Conservation (phyloP, 148 eudicot genomes). For the Camellia lanceoleosa region DNA sequence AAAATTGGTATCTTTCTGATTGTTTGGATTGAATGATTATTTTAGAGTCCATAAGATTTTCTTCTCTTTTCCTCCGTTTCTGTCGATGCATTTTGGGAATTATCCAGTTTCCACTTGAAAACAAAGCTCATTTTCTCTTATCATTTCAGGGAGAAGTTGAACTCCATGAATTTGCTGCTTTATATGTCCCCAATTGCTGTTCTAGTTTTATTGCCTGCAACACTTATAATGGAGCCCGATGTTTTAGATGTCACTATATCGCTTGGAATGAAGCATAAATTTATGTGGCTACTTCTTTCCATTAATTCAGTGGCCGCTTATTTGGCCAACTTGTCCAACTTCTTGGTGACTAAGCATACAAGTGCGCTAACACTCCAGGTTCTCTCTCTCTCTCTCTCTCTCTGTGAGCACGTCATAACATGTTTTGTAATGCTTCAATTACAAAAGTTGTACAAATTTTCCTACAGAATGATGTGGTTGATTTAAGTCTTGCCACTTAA, state of each 20-base stretch:
- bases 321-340: slow-evolving; percentile 91
- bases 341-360: slow-evolving; percentile 95
- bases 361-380: slow-evolving; percentile 99
- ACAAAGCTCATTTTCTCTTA: not conserved
- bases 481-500: too few species aligned
- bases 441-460: too few species aligned
- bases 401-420: not conserved
- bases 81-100: not conserved
- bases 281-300: slow-evolving; percentile 73
- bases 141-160: slow-evolving; percentile 22
- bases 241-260: slow-evolving; percentile 57
- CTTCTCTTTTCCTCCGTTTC: too few species aligned
- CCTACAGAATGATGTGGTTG: too few species aligned
- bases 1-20: too few species aligned
- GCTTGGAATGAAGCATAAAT: slow-evolving; percentile 56
- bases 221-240: slow-evolving; percentile 84
- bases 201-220: slow-evolving; percentile 72
- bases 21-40: too few species aligned
- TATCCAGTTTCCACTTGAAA: not conserved
- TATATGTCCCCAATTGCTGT: slow-evolving; percentile 57
- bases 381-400: slow-evolving; percentile 18
- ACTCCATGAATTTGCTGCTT: slow-evolving; percentile 24
- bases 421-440: too few species aligned
- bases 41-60: too few species aligned
- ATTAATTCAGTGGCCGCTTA: slow-evolving; percentile 84